A percentile compares a stretch with the other conserved stretches of the same genome.
These are phyloP conservation scores for Coemansia sp. DNA, from an alignment of 371 early-diverging fungal species.

Conservation along the genomic window DNA sequence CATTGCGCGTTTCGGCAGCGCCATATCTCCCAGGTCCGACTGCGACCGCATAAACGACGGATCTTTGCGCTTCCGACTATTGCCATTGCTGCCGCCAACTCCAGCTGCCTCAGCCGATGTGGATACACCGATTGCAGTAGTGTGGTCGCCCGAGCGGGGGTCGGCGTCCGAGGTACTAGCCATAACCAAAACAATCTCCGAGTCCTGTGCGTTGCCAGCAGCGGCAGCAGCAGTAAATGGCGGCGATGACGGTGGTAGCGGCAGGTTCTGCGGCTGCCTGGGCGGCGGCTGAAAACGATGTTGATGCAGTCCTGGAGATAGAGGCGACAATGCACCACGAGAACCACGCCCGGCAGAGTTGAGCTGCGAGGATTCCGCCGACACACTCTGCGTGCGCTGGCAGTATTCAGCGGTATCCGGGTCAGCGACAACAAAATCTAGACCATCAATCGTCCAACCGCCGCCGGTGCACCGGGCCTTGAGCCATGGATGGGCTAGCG, in stretches of 20 bases:
- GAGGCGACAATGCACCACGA: constrained; percentile 7
- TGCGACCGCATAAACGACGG: constrained; percentile 50
- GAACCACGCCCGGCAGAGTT: constrained; percentile 7
- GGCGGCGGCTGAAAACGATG: not conserved
- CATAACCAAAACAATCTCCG: constrained; percentile 10
- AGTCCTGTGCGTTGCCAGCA: constrained; percentile 1
- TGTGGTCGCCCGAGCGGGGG: not conserved
- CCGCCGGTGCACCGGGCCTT: constrained; percentile 25
- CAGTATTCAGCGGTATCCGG: constrained; percentile 41
- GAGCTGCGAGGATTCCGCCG: constrained; percentile 43
- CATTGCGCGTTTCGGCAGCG: constrained; percentile 36
- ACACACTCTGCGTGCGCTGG: constrained; percentile 46
- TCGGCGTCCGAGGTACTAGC: constrained; percentile 30
- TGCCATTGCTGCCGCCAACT: not conserved
- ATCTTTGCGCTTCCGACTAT: constrained; percentile 46
- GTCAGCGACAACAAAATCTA: constrained; percentile 41
- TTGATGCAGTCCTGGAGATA: constrained; percentile 9
- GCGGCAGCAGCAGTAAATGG: constrained; percentile 4
- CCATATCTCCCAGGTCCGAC: constrained; percentile 41
- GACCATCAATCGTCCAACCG: constrained; percentile 42
- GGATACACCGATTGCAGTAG: not conserved
- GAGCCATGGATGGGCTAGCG: constrained; percentile 53
- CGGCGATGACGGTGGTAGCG: constrained; percentile 33
- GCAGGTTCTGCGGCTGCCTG: not conserved
- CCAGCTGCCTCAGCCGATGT: not conserved